These are phyloP conservation scores for Rhizopus delemar DNA, from an alignment of 371 early-diverging fungal genomes.

Conservation along the genomic window DNA sequence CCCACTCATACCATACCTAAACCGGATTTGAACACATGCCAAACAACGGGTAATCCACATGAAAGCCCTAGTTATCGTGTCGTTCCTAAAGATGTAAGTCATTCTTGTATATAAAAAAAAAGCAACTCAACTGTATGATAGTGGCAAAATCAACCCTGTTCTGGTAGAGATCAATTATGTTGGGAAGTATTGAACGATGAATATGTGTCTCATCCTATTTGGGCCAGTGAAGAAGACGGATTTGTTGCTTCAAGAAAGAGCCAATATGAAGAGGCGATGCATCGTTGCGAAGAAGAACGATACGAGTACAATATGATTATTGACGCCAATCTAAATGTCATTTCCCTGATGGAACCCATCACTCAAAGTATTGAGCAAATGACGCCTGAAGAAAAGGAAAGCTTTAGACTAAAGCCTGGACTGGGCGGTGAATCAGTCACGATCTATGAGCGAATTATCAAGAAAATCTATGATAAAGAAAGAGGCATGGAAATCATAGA, in stretches of 20 bases:
- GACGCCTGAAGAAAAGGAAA: slow-evolving; percentile 74
- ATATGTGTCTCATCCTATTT: slow-evolving; percentile 93
- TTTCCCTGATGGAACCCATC: slow-evolving; percentile 88
- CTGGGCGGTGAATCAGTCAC: slow-evolving; percentile 84
- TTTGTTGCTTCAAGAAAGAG: slow-evolving; percentile 93
- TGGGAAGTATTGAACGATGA: slow-evolving; percentile 93
- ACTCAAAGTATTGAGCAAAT: slow-evolving; percentile 69
- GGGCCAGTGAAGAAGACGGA: slow-evolving; percentile 89
- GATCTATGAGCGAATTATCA: slow-evolving; percentile 86
- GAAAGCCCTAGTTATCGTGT: slow-evolving; percentile 68
- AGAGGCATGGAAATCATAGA: slow-evolving; percentile 92
- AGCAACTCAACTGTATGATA: slow-evolving; percentile 18
- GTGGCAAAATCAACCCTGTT: slow-evolving; percentile 62
- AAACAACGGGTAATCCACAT: slow-evolving; percentile 51
- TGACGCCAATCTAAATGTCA: slow-evolving; percentile 89
- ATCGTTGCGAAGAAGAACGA: slow-evolving; percentile 93
- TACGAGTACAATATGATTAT: slow-evolving; percentile 96
- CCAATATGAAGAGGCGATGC: slow-evolving; percentile 89
- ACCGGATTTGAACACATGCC: slow-evolving; percentile 55
- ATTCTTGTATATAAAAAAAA: neutral
- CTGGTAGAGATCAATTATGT: slow-evolving; percentile 85
- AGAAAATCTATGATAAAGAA: slow-evolving; percentile 88
- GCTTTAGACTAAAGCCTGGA: slow-evolving; percentile 72
- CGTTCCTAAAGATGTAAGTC: slow-evolving; percentile 61
- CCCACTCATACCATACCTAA: slow-evolving; percentile 42